Base-by-base conservation (phyloP, 495 filamentous ascomycete species). In the Penicillium parvum region DNA sequence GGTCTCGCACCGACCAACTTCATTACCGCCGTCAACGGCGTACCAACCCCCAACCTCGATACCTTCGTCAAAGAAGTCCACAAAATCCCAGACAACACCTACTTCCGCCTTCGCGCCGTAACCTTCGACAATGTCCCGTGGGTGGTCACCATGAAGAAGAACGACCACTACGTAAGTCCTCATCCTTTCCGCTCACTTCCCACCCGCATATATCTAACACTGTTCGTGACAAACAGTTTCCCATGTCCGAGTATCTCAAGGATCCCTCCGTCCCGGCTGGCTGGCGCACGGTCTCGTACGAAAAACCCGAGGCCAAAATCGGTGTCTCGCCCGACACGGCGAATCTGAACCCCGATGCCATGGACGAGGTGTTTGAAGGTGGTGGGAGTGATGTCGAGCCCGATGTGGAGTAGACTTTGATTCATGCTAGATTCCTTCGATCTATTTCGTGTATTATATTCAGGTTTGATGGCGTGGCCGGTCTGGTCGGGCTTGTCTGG, bases 81-180 rank as follows among this genome's bases (percentile, higher is more conserved):
- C 41, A 84, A 85, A 61, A 95, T 99, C 53, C 86, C 86, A 0
- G 90, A 99, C 52, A 97, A 97, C 62, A 92, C 87, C 3, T 99
- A 98, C 69, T 96, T 98, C 81, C 80, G 94, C 16, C 74, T 99
- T 10, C 84, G 86, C 47, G 87, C 90, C 7, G 86, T 96, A 58
- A 97, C 92, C 2, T 99, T 97, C 56, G 92, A 99, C 60, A 94
- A 92, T 49, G 89, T 97, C 11, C 91, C 90, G 10, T 99, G 90
- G 85, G 87, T 97, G 17, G 86, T 92, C 14, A 96, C 91, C 18
- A 96, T 99, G 83, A 99, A 99, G 81, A 99, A 99, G 81, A 94
- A 95, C 61, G 94, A 99, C 63, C 92, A 99, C 65, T 99, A 99
- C 60, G 76, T 79, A 55, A 63, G 72, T 58, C 32, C n/a, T 19